Evolutionary conservation across 139 green algal species (phyloP).

Genomic region (Auxenochlorella pyrenoidosa): DNA sequence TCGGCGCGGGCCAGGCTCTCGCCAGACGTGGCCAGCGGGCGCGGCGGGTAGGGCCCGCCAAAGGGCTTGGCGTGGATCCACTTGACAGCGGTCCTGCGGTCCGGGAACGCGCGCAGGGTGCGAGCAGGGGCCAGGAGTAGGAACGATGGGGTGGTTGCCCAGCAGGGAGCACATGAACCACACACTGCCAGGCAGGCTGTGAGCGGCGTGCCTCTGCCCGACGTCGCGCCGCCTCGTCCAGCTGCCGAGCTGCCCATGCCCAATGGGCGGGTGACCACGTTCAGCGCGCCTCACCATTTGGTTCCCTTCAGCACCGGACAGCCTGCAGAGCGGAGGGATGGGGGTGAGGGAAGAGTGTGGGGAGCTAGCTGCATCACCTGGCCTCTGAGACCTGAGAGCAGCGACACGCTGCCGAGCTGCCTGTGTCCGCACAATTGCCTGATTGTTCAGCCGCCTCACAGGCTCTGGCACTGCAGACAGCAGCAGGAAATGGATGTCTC

Average conservation of each 20-base stretch:
- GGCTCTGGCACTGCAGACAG: no score
- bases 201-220: no score
- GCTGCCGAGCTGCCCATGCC: no score
- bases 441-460: background rate
- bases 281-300: slow-evolving; percentile 82
- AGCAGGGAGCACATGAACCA: background rate
- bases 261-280: no score
- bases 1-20: background rate
- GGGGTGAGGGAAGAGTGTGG: no score
- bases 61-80: slow-evolving; percentile 35
- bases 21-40: slow-evolving; percentile 6
- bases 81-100: slow-evolving; percentile 23
- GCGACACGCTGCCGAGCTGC: background rate
- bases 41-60: slow-evolving; percentile 2
- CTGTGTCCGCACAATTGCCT: slow-evolving; percentile 30
- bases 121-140: background rate
- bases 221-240: no score
- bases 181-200: no score
- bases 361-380: no score
- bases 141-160: background rate
- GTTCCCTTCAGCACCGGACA: slow-evolving; percentile 59
- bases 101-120: background rate
- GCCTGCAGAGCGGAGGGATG: background rate
- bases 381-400: background rate
- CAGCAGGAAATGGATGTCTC: no score